These are phyloP conservation scores for Venturia asperata DNA, from an alignment of 2,329 filamentous ascomycete genomes.

Conservation along the genomic window DNA sequence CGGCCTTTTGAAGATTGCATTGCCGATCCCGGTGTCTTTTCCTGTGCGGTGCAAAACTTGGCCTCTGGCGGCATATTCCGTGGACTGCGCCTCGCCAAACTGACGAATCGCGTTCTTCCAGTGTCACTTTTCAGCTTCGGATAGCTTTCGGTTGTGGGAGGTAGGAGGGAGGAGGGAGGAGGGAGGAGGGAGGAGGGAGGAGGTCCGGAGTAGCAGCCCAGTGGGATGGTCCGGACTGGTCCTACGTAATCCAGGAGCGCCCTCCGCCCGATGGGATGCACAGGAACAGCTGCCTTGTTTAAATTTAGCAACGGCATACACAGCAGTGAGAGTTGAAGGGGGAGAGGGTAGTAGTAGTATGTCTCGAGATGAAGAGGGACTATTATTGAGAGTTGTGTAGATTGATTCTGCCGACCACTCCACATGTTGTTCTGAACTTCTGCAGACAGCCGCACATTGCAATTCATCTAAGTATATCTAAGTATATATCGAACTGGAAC, in stretches of 20 bases:
- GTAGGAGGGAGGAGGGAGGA: too few species aligned
- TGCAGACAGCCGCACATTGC: background rate
- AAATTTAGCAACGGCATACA: background rate
- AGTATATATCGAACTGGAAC: too few species aligned
- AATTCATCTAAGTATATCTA: too few species aligned
- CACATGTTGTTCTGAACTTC: background rate
- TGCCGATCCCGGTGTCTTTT: background rate
- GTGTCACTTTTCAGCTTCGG: background rate
- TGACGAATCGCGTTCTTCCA: background rate
- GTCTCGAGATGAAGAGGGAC: too few species aligned
- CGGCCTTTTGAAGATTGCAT: background rate
- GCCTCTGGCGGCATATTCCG: too few species aligned
- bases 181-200: too few species aligned
- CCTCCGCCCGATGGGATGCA: background rate
- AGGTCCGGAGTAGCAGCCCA: too few species aligned
- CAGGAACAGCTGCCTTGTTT: background rate
- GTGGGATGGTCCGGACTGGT: background rate
- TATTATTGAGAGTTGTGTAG: background rate
- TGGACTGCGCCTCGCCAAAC: conserved; percentile 4
- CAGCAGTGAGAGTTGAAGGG: background rate
- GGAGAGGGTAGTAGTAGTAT: too few species aligned
- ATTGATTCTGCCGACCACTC: background rate
- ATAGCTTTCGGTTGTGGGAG: background rate
- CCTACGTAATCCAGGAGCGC: background rate
- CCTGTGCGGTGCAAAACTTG: too few species aligned